These are phyloP conservation scores for Cynara cardunculus DNA, from an alignment of 129 eudicot genomes.

Conservation along the genomic window DNA sequence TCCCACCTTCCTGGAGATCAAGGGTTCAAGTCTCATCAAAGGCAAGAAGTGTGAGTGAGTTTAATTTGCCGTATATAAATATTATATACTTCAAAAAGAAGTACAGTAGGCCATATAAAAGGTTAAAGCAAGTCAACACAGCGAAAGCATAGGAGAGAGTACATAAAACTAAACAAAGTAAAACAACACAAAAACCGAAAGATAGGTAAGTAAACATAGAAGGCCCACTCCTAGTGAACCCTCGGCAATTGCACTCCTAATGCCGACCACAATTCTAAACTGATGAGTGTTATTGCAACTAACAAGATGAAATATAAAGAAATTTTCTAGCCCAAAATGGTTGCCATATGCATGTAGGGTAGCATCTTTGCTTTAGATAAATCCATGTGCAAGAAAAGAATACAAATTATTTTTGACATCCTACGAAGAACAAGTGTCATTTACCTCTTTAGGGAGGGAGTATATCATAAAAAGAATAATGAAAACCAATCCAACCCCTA, in stretches of 20 bases:
- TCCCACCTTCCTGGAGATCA: neutral
- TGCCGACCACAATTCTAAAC: constrained; percentile 4
- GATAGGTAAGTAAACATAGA: neutral
- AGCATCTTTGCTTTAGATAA: neutral
- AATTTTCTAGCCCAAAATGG: neutral
- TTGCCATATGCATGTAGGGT: neutral
- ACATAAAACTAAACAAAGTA: neutral
- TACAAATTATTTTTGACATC: neutral
- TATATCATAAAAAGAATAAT: neutral
- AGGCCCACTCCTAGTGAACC: neutral
- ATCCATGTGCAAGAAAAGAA: neutral
- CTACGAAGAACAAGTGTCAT: neutral
- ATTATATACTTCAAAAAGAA: neutral
- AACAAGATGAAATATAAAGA: neutral
- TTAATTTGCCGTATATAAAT: neutral
- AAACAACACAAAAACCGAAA: neutral
- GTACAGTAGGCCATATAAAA: neutral
- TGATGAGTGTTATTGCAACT: neutral
- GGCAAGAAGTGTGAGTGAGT: neutral
- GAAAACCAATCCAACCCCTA: neutral
- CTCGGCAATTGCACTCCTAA: neutral
- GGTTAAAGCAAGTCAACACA: neutral
- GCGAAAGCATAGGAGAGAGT: neutral
- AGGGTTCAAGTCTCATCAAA: neutral
- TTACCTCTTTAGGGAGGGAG: neutral